These are phyloP conservation scores for Parietaria judaica DNA, from an alignment of 306 rosid species.

Conservation along the genomic window DNA sequence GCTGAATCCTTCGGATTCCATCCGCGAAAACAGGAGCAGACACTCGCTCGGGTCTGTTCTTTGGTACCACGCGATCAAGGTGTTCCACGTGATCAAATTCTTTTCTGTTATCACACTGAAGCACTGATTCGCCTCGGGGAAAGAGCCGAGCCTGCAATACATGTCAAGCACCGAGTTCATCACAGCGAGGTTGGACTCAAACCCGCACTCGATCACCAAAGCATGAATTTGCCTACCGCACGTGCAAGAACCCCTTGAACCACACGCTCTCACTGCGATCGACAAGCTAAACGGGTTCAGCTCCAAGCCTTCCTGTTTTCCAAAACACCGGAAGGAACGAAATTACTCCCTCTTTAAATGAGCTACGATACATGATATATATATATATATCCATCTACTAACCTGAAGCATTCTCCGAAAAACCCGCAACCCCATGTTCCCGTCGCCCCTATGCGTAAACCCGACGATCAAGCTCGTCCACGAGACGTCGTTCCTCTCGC, in stretches of 20 bases:
- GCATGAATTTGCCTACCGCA: conserved; percentile 62
- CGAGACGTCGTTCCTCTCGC: conserved; percentile 14
- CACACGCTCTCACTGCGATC: conserved; percentile 67
- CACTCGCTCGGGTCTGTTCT: conserved; percentile 45
- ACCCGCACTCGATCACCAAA: conserved; percentile 5
- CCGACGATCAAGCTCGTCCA: conserved; percentile 18
- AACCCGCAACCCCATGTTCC: conserved; percentile 20
- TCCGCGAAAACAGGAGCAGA: conserved; percentile 41
- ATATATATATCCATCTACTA: conserved; percentile 6
- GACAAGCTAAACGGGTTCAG: conserved; percentile 57
- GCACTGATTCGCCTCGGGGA: conserved; percentile 25
- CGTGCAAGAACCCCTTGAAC: conserved; percentile 32
- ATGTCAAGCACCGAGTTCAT: conserved; percentile 12
- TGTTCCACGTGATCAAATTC: conserved; percentile 35
- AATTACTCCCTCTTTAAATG: no score
- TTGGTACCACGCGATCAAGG: conserved; percentile 42
- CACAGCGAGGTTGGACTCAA: conserved; percentile 14
- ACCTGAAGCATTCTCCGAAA: conserved; percentile 48
- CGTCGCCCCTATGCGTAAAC: conserved; percentile 22
- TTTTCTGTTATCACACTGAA: conserved; percentile 27
- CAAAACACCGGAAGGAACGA: conserved; percentile 15
- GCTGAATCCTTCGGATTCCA: conserved; percentile 46
- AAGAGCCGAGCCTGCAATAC: conserved; percentile 14
- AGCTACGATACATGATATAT: no score
- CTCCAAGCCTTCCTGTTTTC: conserved; percentile 61